phyloP scores from a whole-genome alignment of 2,329 filamentous ascomycete genomes.

The Juglanconis juglandina region DNA sequence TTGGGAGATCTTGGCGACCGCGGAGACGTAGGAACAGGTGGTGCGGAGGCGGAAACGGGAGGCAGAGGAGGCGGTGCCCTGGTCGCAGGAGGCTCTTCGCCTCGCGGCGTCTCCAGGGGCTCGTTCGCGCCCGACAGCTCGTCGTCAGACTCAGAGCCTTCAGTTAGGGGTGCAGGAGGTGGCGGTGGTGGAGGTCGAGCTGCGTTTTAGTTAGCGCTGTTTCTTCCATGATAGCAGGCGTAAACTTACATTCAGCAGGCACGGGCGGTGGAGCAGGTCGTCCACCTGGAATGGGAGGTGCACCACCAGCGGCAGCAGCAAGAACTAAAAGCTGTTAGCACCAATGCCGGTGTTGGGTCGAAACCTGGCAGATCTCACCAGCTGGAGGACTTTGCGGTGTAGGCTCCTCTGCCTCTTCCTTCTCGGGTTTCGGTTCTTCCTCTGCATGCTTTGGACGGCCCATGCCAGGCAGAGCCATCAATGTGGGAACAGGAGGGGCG shows the following conservation, averaged over 20 bases:
- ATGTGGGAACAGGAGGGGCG: slow-evolving; percentile 53
- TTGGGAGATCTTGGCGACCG: slow-evolving; percentile 33
- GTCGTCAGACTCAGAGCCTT: slow-evolving; percentile 85
- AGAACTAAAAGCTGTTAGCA: slow-evolving; percentile 29
- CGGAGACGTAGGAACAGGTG: slow-evolving; percentile 34
- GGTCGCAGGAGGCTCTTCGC: slow-evolving; percentile 34
- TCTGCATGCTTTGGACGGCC: slow-evolving; percentile 51
- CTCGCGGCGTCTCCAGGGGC: slow-evolving; percentile 37
- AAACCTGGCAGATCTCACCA: slow-evolving; percentile 24
- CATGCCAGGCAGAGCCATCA: slow-evolving; percentile 72
- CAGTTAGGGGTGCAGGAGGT: slow-evolving; percentile 56
- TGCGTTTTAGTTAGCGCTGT: slow-evolving; percentile 35
- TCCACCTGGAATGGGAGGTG: slow-evolving; percentile 46
- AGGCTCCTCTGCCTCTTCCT: slow-evolving; percentile 34
- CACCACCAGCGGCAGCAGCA: slow-evolving; percentile 26
- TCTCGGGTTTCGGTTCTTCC: slow-evolving; percentile 42
- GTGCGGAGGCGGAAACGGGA: slow-evolving; percentile 42
- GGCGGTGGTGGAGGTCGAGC: slow-evolving; percentile 60
- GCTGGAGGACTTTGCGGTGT: slow-evolving; percentile 26
- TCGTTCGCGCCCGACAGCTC: slow-evolving; percentile 64
- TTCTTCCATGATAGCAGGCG: background rate
- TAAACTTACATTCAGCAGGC: slow-evolving; percentile 58
- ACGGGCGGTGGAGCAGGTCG: slow-evolving; percentile 56
- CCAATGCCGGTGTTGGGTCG: slow-evolving; percentile 15
- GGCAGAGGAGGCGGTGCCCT: slow-evolving; percentile 42